Base-by-base conservation (phyloP, 129 eudicot genomes). In the Gnaphalium uliginosum region DNA sequence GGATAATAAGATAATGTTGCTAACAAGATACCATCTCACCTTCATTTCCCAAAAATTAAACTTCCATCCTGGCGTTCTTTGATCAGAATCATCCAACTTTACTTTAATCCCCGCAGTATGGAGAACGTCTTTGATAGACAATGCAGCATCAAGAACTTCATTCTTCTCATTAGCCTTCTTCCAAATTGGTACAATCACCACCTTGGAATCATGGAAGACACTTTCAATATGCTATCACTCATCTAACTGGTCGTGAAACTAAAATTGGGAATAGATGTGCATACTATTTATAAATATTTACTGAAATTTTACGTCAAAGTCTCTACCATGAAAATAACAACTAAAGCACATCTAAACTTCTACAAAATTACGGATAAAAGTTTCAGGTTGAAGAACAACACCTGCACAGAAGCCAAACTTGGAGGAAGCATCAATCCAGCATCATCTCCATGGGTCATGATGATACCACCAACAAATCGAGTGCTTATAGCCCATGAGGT, bases 401-500 rank as follows among this genome's bases (percentile, higher is more conserved):
- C 98, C 96, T 93, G 97, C 32, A 90, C 70, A 58, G 97, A 54
- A 54, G 61, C 61, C 61, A 54, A 19, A 25, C 61, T 54, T 19
- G 61, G 98, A 15, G 98, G 98, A 59, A 93, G 96, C 92, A 93
- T 80, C 84, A 93, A 81, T 69, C 98, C 98, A 81, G 86, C 80
- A 76, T 93, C 97, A 82, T 93, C 98, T 6, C 98, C 98, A 84
- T 93, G 93, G 68, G 96, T 90, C 99, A 95, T 95, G 53, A 95
- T 95, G 37, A 95, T 95, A 74, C 97, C 99, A 67, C 99, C 99
- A 64, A 95, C 85, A 83, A 95, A 91, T 30, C 99, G 89, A 51
- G 99, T 95, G 83, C 99, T 95, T 61, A 95, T 66, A 35, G 99
- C 99, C 99, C 99, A 95, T 35, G 99, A 95, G 69, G 99, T 95